Base-by-base conservation (phyloP, 164 flowering plant genomes). In the Hamamelis virginiana region DNA sequence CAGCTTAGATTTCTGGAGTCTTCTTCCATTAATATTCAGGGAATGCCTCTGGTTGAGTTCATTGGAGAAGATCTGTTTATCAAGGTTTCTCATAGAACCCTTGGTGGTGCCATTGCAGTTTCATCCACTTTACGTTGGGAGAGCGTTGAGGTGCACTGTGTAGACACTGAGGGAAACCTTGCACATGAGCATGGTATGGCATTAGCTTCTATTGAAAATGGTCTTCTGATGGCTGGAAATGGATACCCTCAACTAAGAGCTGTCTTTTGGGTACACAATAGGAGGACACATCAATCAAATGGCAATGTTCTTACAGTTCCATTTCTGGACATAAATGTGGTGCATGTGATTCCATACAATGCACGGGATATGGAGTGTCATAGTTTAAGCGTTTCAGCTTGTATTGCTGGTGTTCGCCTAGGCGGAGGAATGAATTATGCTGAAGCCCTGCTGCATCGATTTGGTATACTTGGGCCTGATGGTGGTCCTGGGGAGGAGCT, bases 341-440 rank as follows among this genome's bases (percentile, higher is more conserved):
- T 73, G 50, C 92, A 95, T 74, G 89, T 95, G 53, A 88, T 92
- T 69, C 98, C 98, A 11, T 85, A 79, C 43, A 71, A 74, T 78
- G 88, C 84, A 68, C 69, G 33, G 65, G 96, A 91, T 77, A 66
- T 62, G 27, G 98, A 86, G 74, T 87, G 87, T 74, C 96, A 89
- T 68, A 87, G 89, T 76, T 84, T 95, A 76, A 88, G 69, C 65
- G 77, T 92, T 68, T 84, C 89, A 11, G 97, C 92, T 64, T 85
- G 87, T 82, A 76, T 95, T 41, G 83, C 91, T 60, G 97, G 98
- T 46, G 82, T 95, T 59, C 91, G 97, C 58, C 90, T 95, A 62
- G 97, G 94, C 65, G 97, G 98, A 65, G 98, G 98, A 73, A 91
- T 95, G 97, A 92, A 80, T 78, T 95, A 91, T 72, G 65, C 97